These are phyloP conservation scores for Fusarium multiceps DNA, from an alignment of 2,329 filamentous ascomycete genomes.

Conservation along the genomic window DNA sequence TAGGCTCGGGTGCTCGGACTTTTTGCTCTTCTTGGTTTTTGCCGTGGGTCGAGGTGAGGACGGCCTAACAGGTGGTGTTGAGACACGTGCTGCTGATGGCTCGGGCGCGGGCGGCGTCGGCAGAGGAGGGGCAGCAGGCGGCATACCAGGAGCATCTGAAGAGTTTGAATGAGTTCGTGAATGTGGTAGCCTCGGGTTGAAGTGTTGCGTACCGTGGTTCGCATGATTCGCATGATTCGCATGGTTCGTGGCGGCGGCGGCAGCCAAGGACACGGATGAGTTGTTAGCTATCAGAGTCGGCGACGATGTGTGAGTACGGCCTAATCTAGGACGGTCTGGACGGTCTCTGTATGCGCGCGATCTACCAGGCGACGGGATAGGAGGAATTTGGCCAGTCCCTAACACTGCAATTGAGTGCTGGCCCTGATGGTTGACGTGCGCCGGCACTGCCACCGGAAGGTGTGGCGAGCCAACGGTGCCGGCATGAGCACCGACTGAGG, in stretches of 20 bases:
- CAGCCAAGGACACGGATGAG: conserved; percentile 51
- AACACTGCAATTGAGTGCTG: conserved; percentile 81
- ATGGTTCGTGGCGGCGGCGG: conserved; percentile 49
- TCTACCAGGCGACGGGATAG: conserved; percentile 83
- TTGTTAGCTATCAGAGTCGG: conserved; percentile 73
- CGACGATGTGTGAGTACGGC: conserved; percentile 81
- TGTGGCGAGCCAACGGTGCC: conserved; percentile 57
- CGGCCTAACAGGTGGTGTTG: conserved; percentile 63
- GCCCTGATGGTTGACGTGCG: conserved; percentile 50
- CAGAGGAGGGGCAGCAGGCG: conserved; percentile 62
- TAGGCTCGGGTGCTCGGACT: conserved; percentile 59
- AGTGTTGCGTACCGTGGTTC: conserved; percentile 51
- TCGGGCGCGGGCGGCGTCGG: conserved; percentile 66
- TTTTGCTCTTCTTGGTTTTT: conserved; percentile 66
- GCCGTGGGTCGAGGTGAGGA: conserved; percentile 60
- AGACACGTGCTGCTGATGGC: conserved; percentile 56
- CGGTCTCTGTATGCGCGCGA: conserved; percentile 67
- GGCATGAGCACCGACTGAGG: conserved; percentile 65
- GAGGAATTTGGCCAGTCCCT: conserved; percentile 81
- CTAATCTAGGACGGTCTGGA: conserved; percentile 69
- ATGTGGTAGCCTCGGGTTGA: conserved; percentile 56
- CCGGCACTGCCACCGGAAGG: conserved; percentile 54
- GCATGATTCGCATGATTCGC: conserved; percentile 48
- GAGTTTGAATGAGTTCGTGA: conserved; percentile 70
- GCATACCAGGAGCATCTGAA: conserved; percentile 62